Base-by-base conservation (phyloP, 139 green algal genomes). In the Micractinium conductrix region DNA sequence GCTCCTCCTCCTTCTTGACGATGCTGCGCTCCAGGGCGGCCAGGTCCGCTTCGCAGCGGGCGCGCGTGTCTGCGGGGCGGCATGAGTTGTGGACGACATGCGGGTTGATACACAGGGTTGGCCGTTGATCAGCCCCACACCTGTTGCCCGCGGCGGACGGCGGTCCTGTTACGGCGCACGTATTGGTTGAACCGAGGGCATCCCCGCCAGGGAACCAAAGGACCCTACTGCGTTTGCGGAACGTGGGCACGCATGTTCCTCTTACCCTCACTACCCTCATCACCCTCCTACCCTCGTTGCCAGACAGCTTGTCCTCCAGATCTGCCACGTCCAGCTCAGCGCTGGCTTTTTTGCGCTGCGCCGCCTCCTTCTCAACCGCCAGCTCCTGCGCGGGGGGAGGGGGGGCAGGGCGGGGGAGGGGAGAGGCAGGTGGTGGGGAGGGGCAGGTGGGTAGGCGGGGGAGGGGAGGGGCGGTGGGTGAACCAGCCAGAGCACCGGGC, bases 301-400 rank as follows among this genome's bases (percentile, higher is more conserved):
- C 37, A 0, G 14, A 40, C 17, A 87, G 74, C 40, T 86, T 71
- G 60, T 93, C 88, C 44, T 94, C 74, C 30, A 94, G 63, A n/a
- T 96, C 94, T 22, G 86, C 87, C 22, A 98, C 88, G 44, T 98
- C 95, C 43, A 96, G 79, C 55, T 96, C 93, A 26, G 88, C 79
- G 48, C 86, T 81, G 21, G 94, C 87, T 21, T 87, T 79, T 40
- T 80, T 69, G n/a, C 81, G 55, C 69, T 96, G 80, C 10, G 88
- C 86, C 44, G 58, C 86, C 44, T 85, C 74, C 45, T 89, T 80
- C 55, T 94, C 85, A 65, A 85, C 69, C 4, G 76, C 73, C 35
- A 43, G 38, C 37, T 78, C 72, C 45, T 85, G 55, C 14, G 71
- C 19, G 33, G 24, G n/a, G 12, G 1, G 53, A 62, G 53, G 8